Base-by-base conservation (phyloP, 2,329 filamentous ascomycete genomes). In the Orbilia blumenaviensis region DNA sequence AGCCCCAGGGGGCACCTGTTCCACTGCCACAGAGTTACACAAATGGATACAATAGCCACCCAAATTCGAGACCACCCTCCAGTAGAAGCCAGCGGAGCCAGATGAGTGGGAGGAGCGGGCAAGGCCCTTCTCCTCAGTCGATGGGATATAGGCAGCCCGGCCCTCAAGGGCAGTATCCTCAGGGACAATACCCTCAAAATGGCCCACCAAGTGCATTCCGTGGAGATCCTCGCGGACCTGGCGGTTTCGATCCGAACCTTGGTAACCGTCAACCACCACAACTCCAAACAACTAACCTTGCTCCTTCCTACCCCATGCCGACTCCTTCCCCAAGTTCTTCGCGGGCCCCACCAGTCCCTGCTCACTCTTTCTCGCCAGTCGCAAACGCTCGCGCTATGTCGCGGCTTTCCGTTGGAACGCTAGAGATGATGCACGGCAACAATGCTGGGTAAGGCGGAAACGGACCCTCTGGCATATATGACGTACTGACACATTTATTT, bases 371-470 rank as follows among this genome's bases (percentile, higher is more conserved):
- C 48, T 76, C 72, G 2, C 64, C 64, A 27, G 64, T 50, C 7
- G 72, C 72, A 2, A 76, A 76, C n/a, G 48, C 72, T 9, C 72
- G 72, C 10, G 64, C 64, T 38, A 76, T 76, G 64, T 76, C 72
- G n/a, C 61, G 72, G 10, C 72, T 76, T 32, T 76, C 72, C 7
- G 36, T 66, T 38, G 72, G 72, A 58, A 76, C 72, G 5, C 50
- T 76, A 18, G 64, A 76, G 23, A 76, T 76, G 72, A 76, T 76
- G 72, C 72, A 76, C 41, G 56, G 42, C 7, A 68, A 60, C 25
- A 64, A 64, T 38, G 56, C 72, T 61, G 64, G 64, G 64, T 76
- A 58, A 69, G 54, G 27, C n/a, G 2, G 7, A n/a, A 16, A 18
- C 23, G 6, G 7, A 21, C 1, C n/a, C 42, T 16, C 16, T 2